Percentiles rank a stretch among this genome's conserved stretches.
Evolutionary conservation across 768 basidiomycete species (phyloP).

Genomic region (Amanita pseudoporphyria): DNA sequence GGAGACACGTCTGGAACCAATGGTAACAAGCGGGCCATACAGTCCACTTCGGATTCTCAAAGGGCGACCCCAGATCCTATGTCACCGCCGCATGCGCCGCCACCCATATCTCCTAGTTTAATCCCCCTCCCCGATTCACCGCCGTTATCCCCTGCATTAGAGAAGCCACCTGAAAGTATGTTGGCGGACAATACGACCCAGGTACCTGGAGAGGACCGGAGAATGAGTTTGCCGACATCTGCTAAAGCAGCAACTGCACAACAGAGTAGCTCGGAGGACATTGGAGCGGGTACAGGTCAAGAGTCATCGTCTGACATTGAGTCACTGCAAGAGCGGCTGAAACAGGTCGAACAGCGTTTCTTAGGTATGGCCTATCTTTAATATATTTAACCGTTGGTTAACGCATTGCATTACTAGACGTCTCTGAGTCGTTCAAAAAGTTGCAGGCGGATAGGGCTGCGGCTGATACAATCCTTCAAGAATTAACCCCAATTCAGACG

Average conservation of each 20-base stretch:
- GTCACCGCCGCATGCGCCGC: neutral
- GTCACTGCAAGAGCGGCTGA: conserved; percentile 52
- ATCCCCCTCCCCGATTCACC: conserved; percentile 36
- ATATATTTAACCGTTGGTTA: neutral
- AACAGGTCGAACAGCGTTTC: conserved; percentile 70
- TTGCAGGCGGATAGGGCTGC: conserved; percentile 65
- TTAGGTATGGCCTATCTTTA: conserved; percentile 33
- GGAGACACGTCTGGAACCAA: conserved; percentile 6
- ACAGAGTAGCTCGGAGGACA: neutral
- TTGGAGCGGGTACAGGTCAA: neutral
- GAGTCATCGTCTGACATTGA: no score
- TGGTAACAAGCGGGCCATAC: neutral
- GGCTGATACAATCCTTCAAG: conserved; percentile 58
- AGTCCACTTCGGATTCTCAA: neutral
- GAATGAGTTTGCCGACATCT: neutral
- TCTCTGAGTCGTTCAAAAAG: conserved; percentile 68
- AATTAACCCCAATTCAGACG: conserved; percentile 61
- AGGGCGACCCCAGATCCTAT: no score
- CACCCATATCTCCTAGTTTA: conserved; percentile 27
- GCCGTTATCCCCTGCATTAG: conserved; percentile 12
- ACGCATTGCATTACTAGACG: conserved; percentile 36
- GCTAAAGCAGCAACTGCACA: no score
- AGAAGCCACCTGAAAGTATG: conserved; percentile 3
- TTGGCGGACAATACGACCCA: neutral
- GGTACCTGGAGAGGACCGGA: neutral